A percentile compares a stretch with the other conserved stretches of the same genome.
Evolutionary conservation across 2,329 filamentous ascomycete species (phyloP).

Genomic region (Colletotrichum trifolii): DNA sequence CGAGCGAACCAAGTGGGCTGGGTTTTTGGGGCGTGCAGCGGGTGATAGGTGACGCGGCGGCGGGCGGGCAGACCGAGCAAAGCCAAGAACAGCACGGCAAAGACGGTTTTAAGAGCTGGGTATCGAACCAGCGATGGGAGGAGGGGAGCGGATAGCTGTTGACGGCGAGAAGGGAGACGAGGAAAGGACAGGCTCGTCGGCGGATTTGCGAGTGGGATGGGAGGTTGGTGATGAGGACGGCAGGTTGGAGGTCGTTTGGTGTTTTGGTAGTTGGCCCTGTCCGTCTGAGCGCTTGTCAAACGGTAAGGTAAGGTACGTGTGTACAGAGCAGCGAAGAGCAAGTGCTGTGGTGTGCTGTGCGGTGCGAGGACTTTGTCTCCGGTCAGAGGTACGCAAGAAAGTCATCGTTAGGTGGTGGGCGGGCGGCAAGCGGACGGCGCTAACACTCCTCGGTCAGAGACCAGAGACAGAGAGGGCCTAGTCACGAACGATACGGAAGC

Average conservation of each 20-base stretch:
- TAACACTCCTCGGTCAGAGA: too few species aligned
- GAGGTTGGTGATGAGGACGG: constrained; percentile 30
- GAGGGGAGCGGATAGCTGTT: not conserved
- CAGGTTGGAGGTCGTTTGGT: constrained; percentile 29
- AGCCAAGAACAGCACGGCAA: constrained; percentile 11
- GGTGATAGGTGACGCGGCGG: constrained; percentile 38
- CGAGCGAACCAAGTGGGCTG: constrained; percentile 37
- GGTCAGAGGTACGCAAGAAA: constrained; percentile 29
- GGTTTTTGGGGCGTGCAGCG: constrained; percentile 33
- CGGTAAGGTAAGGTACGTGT: constrained; percentile 8
- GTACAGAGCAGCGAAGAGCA: too few species aligned
- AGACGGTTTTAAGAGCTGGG: constrained; percentile 5
- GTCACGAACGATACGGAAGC: too few species aligned
- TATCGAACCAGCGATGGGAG: constrained; percentile 26
- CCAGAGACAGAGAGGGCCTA: too few species aligned
- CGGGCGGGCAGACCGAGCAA: constrained; percentile 34
- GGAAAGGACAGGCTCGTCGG: constrained; percentile 11
- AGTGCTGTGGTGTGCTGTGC: constrained; percentile 8
- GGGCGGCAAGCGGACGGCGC: not conserved
- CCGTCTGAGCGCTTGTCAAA: constrained; percentile 37
- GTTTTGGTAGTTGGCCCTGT: constrained; percentile 31
- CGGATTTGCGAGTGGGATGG: constrained; percentile 11
- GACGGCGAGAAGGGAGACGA: constrained; percentile 10
- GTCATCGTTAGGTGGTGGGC: constrained; percentile 18
- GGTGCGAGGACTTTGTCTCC: constrained; percentile 27